phyloP scores from a whole-genome alignment of 441 rosid species.

The Populus hybrid region DNA sequence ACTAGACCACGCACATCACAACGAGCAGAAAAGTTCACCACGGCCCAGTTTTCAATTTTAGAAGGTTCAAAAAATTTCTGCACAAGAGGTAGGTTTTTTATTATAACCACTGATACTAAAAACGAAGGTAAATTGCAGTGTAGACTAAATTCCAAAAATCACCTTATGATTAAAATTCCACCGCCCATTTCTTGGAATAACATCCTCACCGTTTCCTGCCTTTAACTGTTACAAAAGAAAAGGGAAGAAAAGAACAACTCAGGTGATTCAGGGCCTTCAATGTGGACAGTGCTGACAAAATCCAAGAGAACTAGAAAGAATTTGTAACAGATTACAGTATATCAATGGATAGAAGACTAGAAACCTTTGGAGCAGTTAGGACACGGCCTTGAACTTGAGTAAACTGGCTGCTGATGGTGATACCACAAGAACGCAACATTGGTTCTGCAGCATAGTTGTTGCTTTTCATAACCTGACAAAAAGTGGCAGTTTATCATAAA shows the following conservation, averaged over 20 bases:
- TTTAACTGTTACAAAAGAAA: slow-evolving; percentile 49
- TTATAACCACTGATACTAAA: background rate
- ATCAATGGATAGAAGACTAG: background rate
- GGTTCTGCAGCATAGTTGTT: slow-evolving; percentile 63
- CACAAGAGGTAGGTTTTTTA: slow-evolving; percentile 2
- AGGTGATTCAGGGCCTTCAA: background rate
- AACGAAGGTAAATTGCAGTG: slow-evolving; percentile 1
- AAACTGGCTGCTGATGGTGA: slow-evolving; percentile 47
- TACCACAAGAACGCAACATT: slow-evolving; percentile 58
- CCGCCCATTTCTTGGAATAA: slow-evolving; percentile 60
- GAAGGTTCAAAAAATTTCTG: slow-evolving; percentile 58
- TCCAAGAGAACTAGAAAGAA: background rate
- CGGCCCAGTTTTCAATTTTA: slow-evolving; percentile 59
- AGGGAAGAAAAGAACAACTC: slow-evolving; percentile 2
- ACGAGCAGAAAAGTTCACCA: slow-evolving; percentile 71
- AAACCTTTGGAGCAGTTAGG: slow-evolving; percentile 59
- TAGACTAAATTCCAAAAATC: slow-evolving; percentile 2
- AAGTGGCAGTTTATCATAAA: slow-evolving; percentile 15
- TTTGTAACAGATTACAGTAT: background rate
- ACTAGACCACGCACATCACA: slow-evolving; percentile 46
- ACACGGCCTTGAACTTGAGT: slow-evolving; percentile 71
- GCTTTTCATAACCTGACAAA: slow-evolving; percentile 50
- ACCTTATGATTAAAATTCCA: slow-evolving; percentile 82
- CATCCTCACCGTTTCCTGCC: slow-evolving; percentile 64
- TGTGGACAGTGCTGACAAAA: background rate